phyloP scores from a whole-genome alignment of 2,329 filamentous ascomycete species.

The Venturia carpophila region DNA sequence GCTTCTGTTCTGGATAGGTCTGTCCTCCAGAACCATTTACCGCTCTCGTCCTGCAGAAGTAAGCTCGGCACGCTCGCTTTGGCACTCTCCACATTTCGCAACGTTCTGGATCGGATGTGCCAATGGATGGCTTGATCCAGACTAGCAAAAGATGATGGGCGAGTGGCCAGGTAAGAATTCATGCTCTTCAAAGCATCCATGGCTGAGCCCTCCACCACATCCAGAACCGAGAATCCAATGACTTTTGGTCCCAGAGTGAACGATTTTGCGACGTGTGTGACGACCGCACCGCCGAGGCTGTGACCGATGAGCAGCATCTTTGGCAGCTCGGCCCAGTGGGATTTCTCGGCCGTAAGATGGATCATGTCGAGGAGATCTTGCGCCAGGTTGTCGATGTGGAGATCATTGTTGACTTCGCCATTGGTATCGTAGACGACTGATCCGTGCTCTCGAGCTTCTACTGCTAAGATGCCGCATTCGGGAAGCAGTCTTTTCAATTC shows the following conservation, averaged over 20 bases:
- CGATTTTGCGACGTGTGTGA: conserved; percentile 70
- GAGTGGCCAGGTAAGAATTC: conserved; percentile 79
- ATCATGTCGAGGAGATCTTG: conserved; percentile 66
- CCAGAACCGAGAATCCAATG: conserved; percentile 80
- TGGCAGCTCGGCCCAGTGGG: conserved; percentile 68
- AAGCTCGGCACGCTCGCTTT: conserved; percentile 79
- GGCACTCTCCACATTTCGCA: conserved; percentile 77
- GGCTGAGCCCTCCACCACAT: conserved; percentile 90
- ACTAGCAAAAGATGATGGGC: conserved; percentile 70
- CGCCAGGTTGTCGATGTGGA: conserved; percentile 65
- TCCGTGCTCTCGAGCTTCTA: conserved; percentile 84
- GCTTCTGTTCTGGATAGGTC: conserved; percentile 74
- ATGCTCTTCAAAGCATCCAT: conserved; percentile 93
- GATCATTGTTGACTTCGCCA: conserved; percentile 46
- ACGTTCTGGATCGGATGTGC: conserved; percentile 82
- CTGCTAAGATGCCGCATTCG: conserved; percentile 70
- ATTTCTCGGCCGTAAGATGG: conserved; percentile 54
- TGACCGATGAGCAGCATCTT: conserved; percentile 80
- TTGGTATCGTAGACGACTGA: conserved; percentile 42
- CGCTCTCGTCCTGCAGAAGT: conserved; percentile 40
- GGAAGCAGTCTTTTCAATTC: conserved; percentile 73
- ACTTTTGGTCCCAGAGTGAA: conserved; percentile 59
- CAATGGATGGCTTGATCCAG: conserved; percentile 79
- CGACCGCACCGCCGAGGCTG: conserved; percentile 83
- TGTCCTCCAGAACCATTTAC: conserved; percentile 74